Evolutionary conservation across 805 yeast species (phyloP).

Genomic region (Saccharomycopsis sp.): DNA sequence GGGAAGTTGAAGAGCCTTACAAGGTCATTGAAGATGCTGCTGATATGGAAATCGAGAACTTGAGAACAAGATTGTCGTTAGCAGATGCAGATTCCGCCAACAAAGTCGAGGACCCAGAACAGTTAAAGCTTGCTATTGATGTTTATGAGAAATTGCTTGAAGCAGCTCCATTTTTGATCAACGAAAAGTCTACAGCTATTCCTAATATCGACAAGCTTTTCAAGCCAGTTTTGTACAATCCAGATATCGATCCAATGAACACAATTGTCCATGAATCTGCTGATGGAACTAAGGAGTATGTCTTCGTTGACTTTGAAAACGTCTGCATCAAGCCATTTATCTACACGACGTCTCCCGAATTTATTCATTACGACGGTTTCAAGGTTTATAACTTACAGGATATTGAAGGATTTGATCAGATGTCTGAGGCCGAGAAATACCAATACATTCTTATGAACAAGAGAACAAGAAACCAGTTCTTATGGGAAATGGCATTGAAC

Average conservation of each 20-base stretch:
- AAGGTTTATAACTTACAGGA: constrained; percentile 70
- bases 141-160: constrained; percentile 55
- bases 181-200: constrained; percentile 40
- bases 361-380: constrained; percentile 82
- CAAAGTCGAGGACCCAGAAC: constrained; percentile 34
- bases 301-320: constrained; percentile 79
- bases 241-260: constrained; percentile 90
- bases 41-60: constrained; percentile 55
- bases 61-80: constrained; percentile 46
- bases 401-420: constrained; percentile 60
- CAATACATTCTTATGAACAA: constrained; percentile 82
- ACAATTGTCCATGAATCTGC: constrained; percentile 46
- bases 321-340: constrained; percentile 75
- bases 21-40: constrained; percentile 63
- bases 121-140: constrained; percentile 43
- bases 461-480: constrained; percentile 84
- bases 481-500: constrained; percentile 78
- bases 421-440: constrained; percentile 67
- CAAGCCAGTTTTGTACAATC: constrained; percentile 66
- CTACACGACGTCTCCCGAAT: constrained; percentile 72
- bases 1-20: constrained; percentile 52
- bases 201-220: constrained; percentile 58
- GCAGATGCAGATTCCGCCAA: constrained; percentile 45
- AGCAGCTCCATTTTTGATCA: constrained; percentile 54
- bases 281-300: constrained; percentile 31